Base-by-base conservation (phyloP, 331 rosid genomes). In the Quercus lobata region DNA sequence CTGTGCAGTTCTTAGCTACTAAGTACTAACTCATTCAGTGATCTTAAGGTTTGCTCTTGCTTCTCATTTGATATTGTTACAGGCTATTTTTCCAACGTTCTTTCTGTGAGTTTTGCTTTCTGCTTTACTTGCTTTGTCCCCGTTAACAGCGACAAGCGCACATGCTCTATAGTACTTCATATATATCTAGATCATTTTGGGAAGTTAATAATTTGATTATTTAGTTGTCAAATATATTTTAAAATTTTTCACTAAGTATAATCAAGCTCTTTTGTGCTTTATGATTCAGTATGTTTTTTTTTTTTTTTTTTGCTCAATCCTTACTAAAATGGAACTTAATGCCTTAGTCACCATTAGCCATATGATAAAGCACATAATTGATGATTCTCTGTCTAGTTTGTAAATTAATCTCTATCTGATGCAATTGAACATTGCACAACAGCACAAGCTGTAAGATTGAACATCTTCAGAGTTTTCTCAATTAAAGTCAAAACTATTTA, bases 1-100 rank as follows among this genome's bases (percentile, higher is more conserved):
- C 97, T 69, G 96, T 95, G 27, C 74, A 88, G 25, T 95, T 95
- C 82, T 79, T 89, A 72, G 96, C 98, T 29, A 74, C 97, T 35
- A 35, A 6, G 41, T 35, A 35, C 41, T 9, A 90, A 82, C 58
- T 93, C 98, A 55, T 93, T 90, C 78, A 91, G 98, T 76, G 97
- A 95, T 80, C 83, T 95, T 65, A 95, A 95, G 98, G 99, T 92
- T 82, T 57, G 73, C 60, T n/a, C 34, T 70, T 52, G 21, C 72
- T 22, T 24, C 35, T 71, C 52, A 19, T 37, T 62, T 57, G 75
- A 57, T 1, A 57, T 17, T 32, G 44, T 11, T 10, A 4, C 72
- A 32, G 80, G 52, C 44, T 3, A 5, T 22, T 53, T 62, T 10
- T 62, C 72, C 76, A 17, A 77, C 1, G 29, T 21, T 52, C 14